phyloP scores from a whole-genome alignment of 805 yeast species.

The Candida yuanshanica region DNA sequence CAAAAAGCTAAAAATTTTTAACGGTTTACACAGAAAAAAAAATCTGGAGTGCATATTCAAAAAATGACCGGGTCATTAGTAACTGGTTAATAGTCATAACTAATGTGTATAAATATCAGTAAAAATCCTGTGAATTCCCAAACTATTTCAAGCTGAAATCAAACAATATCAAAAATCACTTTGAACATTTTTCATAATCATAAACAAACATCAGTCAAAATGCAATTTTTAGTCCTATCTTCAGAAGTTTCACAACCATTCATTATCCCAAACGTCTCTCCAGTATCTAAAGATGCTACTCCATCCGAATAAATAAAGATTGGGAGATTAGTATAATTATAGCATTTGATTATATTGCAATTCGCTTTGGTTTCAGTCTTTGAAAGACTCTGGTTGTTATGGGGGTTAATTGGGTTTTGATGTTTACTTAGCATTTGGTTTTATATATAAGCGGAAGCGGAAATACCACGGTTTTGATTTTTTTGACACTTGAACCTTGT shows the following conservation, averaged over 20 bases:
- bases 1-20: background rate
- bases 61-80: constrained; percentile 1
- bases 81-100: background rate
- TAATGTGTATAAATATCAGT: background rate
- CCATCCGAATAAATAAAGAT: background rate
- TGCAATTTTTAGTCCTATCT: constrained; percentile 47
- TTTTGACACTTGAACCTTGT: too few relatives aligned
- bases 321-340: too few relatives aligned
- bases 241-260: constrained; percentile 57
- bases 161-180: background rate
- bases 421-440: too few relatives aligned
- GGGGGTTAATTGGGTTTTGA: too few relatives aligned
- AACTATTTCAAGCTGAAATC: too few relatives aligned
- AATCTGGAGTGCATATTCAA: constrained; percentile 9
- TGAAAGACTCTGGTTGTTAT: too few relatives aligned
- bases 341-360: too few relatives aligned
- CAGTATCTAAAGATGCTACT: constrained; percentile 27
- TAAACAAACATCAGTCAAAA: constrained; percentile 4
- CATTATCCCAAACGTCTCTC: constrained; percentile 59
- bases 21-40: background rate
- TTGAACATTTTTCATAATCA: background rate
- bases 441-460: too few relatives aligned
- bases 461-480: too few relatives aligned
- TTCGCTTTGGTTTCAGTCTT: too few relatives aligned
- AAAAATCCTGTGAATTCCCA: background rate